Percentiles rank a stretch among this genome's conserved stretches.
Conservation (phyloP, 1,139 yeast species). For the Entelexis paramagnoliae region DNA sequence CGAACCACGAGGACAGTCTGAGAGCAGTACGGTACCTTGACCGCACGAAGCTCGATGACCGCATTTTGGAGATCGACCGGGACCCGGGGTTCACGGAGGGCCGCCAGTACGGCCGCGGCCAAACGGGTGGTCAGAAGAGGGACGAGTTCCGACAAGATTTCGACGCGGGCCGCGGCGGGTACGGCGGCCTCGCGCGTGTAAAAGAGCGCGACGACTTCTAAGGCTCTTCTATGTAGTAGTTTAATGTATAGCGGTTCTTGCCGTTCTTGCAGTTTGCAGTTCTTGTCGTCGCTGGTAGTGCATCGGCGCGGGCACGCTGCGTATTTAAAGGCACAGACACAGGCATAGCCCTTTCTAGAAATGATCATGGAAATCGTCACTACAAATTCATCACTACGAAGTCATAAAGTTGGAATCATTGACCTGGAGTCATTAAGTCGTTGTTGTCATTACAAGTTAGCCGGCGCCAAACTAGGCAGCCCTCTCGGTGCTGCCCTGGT, state of each 20-base stretch:
- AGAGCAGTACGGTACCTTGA: slow-evolving; percentile 73
- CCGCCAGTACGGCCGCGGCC: slow-evolving; percentile 87
- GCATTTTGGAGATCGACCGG: slow-evolving; percentile 67
- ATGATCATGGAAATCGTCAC: too few species aligned
- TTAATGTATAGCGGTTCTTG: too few species aligned
- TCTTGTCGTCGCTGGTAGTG: too few species aligned
- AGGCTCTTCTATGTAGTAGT: too few species aligned
- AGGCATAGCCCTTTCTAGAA: too few species aligned
- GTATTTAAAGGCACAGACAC: too few species aligned
- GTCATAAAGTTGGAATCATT: too few species aligned
- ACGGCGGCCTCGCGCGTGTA: slow-evolving; percentile 28
- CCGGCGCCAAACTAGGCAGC: background rate
- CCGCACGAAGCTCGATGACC: slow-evolving; percentile 72
- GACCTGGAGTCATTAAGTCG: background rate
- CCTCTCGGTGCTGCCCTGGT: background rate
- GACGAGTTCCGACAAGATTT: slow-evolving; percentile 48
- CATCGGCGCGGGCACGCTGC: too few species aligned
- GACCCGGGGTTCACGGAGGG: slow-evolving; percentile 96
- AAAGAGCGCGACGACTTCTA: slow-evolving; percentile 6
- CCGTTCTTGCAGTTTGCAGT: too few species aligned
- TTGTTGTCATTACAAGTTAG: background rate
- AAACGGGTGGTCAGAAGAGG: slow-evolving; percentile 74
- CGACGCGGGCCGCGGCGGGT: slow-evolving; percentile 51
- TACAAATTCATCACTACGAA: too few species aligned
- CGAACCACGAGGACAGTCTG: slow-evolving; percentile 56